These are phyloP conservation scores for Penicillium argentinense DNA, from an alignment of 495 filamentous ascomycete genomes.

Conservation along the genomic window DNA sequence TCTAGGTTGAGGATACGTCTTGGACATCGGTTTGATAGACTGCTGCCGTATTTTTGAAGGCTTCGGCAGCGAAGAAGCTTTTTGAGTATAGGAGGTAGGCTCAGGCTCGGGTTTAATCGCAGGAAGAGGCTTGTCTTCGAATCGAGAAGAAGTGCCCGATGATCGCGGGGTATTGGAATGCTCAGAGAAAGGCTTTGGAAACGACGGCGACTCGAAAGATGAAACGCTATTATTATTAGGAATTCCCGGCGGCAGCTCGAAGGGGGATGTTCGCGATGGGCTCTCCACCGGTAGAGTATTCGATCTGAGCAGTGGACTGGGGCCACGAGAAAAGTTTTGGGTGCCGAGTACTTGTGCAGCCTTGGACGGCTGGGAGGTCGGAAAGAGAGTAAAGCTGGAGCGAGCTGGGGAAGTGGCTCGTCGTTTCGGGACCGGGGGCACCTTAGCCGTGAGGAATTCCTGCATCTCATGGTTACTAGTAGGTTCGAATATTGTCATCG, in stretches of 20 bases:
- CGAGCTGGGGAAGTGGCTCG: constrained; percentile 61
- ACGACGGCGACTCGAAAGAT: constrained; percentile 13
- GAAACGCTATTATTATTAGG: constrained; percentile 10
- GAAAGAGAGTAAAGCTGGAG: constrained; percentile 63
- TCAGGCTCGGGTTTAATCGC: constrained; percentile 17
- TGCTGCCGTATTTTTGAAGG: background rate
- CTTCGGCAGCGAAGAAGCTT: background rate
- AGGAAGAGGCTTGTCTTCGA: constrained; percentile 24
- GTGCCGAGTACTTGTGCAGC: constrained; percentile 34
- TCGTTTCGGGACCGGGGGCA: constrained; percentile 35
- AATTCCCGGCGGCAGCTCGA: constrained; percentile 7
- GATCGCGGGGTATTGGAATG: constrained; percentile 17
- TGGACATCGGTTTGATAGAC: background rate
- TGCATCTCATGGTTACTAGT: constrained; percentile 4
- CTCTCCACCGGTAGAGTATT: constrained; percentile 56
- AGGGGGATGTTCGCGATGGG: constrained; percentile 3
- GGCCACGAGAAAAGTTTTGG: constrained; percentile 39
- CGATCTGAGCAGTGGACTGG: constrained; percentile 53
- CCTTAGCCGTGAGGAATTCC: constrained; percentile 19
- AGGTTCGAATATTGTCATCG: background rate
- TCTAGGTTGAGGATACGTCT: background rate
- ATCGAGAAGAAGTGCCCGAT: constrained; percentile 6
- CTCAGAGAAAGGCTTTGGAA: constrained; percentile 12
- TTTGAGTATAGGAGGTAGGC: background rate
- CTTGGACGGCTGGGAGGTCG: constrained; percentile 45